Evolutionary conservation across 1,139 yeast species (phyloP).

Genomic region (Nakaseomyces delphensis): DNA sequence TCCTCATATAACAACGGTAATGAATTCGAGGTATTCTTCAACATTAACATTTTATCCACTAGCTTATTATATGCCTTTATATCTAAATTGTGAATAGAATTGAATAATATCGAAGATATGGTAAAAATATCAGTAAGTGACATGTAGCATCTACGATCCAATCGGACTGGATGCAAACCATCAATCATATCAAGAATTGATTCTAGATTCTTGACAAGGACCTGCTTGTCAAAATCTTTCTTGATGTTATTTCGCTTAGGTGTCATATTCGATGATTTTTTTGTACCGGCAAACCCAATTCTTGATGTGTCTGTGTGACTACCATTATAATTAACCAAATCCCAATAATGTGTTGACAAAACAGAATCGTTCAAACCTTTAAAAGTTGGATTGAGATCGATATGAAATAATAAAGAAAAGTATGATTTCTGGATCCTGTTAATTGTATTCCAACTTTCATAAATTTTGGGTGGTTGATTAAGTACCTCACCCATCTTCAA

Average conservation of each 20-base stretch:
- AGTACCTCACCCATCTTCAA: conserved; percentile 22
- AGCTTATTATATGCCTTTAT: conserved; percentile 12
- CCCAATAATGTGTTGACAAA: conserved; percentile 19
- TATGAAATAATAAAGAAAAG: conserved; percentile 22
- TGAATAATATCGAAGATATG: neutral
- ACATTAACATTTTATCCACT: conserved; percentile 7
- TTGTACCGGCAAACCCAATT: conserved; percentile 13
- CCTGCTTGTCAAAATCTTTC: conserved; percentile 23
- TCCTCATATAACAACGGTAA: conserved; percentile 12
- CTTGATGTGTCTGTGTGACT: neutral
- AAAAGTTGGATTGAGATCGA: conserved; percentile 39
- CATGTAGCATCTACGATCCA: conserved; percentile 7
- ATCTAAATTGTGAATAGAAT: conserved; percentile 5
- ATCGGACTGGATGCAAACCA: conserved; percentile 10
- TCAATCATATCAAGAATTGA: conserved; percentile 15
- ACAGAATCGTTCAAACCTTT: conserved; percentile 43
- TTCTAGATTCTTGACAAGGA: conserved; percentile 18
- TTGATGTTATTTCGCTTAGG: conserved; percentile 22
- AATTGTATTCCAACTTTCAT: conserved; percentile 22
- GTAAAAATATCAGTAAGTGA: neutral
- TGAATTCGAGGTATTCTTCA: conserved; percentile 11
- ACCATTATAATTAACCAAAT: neutral
- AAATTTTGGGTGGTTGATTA: conserved; percentile 17
- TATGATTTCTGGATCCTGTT: conserved; percentile 28
- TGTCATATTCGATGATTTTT: conserved; percentile 30